Percentiles rank a stretch among this genome's conserved stretches.
These are phyloP conservation scores for Pseudoneurospora amorphoporcata DNA, from an alignment of 495 filamentous ascomycete species.

Conservation along the genomic window DNA sequence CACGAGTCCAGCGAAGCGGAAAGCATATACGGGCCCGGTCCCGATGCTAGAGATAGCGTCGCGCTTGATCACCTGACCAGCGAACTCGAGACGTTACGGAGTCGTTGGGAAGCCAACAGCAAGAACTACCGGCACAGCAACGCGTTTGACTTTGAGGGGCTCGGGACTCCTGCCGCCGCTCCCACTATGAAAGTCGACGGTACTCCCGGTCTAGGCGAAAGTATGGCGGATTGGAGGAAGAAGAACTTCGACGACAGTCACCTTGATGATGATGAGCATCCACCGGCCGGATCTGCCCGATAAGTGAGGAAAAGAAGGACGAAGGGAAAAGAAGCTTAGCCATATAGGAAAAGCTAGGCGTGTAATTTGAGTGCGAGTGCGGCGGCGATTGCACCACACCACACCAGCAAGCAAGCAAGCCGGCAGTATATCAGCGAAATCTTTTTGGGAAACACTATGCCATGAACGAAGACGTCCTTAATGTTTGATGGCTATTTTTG, in stretches of 20 bases:
- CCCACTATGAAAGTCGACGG: conserved; percentile 33
- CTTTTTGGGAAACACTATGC: not conserved
- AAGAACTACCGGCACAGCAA: conserved; percentile 85
- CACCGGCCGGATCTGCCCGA: not conserved
- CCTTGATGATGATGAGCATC: conserved; percentile 7
- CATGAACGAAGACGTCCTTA: not conserved
- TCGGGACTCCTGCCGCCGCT: conserved; percentile 19
- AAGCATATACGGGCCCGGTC: conserved; percentile 31
- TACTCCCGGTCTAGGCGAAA: conserved; percentile 48
- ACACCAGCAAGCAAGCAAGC: not conserved
- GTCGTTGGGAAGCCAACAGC: conserved; percentile 91
- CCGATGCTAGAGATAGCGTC: conserved; percentile 59
- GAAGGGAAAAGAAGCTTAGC: not conserved
- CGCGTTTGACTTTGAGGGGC: conserved; percentile 69
- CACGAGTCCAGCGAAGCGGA: conserved; percentile 50
- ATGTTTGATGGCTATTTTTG: not conserved
- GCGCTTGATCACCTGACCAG: conserved; percentile 85
- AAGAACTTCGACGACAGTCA: conserved; percentile 44
- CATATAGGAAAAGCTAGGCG: not conserved
- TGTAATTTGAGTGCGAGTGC: not conserved
- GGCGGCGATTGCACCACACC: not conserved
- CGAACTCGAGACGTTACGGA: conserved; percentile 80
- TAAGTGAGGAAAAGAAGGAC: not conserved
- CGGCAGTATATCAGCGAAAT: not conserved
- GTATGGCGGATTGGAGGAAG: conserved; percentile 65